Base-by-base conservation (phyloP, 176 grass and related monocot species). In the Triticum urartu region DNA sequence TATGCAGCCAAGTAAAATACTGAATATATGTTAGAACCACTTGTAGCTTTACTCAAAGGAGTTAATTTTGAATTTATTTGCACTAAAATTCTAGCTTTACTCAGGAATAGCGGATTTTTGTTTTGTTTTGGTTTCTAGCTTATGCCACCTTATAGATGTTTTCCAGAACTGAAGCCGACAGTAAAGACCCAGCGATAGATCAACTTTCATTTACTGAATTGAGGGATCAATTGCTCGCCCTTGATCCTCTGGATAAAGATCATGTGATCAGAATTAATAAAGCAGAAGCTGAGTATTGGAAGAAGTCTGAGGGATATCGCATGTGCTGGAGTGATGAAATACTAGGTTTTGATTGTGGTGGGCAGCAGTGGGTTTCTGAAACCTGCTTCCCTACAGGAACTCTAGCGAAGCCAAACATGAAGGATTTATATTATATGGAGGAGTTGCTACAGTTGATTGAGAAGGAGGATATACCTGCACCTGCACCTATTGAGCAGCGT, bases 291-390 rank as follows among this genome's bases (percentile, higher is more conserved):
- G 93, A 91, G 60, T 98, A 95, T 83, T 98, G 95, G 95, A 94
- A 84, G 85, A 98, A 89, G 84, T 98, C 95, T 58, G 95, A 98
- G 81, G 95, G 95, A 65, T 98, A 91, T 84, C 91, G 95, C 30
- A 87, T 98, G 69, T 93, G 95, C 24, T 98, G 93, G 93, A 98
- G 95, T 87, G 93, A 98, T 81, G 95, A 98, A 89, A 94, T 98
- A 75, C 76, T 98, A 80, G 93, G 95, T 47, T 98, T 98, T 82
- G 95, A 98, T 85, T 98, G 95, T 93, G 95, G 95, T 73, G 95
- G 95, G 11, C 91, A 95, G 81, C 93, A 98, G 82, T 98, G 93
- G 95, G 95, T 98, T 43, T 92, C 88, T 62, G 93, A 95, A 84
- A 98, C 69, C 38, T 95, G 95, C 81, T 98, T 98, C 63, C 91